Conservation (phyloP, 805 yeast genomes). For the Danielia oregonensis region DNA sequence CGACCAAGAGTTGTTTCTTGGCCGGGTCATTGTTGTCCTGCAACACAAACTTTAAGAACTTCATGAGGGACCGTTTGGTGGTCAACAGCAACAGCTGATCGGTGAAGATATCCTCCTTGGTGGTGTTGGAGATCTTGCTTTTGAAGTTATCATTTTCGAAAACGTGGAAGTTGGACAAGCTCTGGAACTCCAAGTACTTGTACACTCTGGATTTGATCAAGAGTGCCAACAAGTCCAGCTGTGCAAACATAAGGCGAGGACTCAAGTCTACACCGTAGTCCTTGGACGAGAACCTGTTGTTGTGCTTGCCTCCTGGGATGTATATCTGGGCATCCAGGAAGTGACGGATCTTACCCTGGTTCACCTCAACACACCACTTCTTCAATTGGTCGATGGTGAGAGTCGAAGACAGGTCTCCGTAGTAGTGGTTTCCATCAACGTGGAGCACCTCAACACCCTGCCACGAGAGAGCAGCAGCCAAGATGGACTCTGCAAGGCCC, state of each 20-base stretch:
- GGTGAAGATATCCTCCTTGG: conserved; percentile 92
- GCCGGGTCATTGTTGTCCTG: conserved; percentile 55
- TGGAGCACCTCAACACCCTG: conserved; percentile 95
- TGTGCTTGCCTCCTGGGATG: conserved; percentile 59
- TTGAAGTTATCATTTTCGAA: conserved; percentile 89
- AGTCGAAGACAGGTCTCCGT: conserved; percentile 87
- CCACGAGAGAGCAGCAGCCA: conserved; percentile 96
- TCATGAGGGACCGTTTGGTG: conserved; percentile 84
- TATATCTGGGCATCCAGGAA: conserved; percentile 75
- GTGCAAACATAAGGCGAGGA: conserved; percentile 85
- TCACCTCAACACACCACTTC: conserved; percentile 76
- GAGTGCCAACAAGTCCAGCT: conserved; percentile 78
- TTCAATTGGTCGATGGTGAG: conserved; percentile 81
- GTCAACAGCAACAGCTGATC: conserved; percentile 72
- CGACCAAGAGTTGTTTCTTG: conserved; percentile 53
- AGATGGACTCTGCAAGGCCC: conserved; percentile 79
- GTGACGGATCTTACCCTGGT: conserved; percentile 40
- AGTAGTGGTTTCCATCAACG: conserved; percentile 77
- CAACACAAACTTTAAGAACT: conserved; percentile 82
- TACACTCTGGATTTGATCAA: conserved; percentile 83
- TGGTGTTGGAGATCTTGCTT: conserved; percentile 62
- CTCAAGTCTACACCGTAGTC: conserved; percentile 86
- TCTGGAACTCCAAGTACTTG: conserved; percentile 88
- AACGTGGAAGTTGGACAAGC: conserved; percentile 86
- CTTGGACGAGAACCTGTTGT: conserved; percentile 50